These are phyloP conservation scores for Micromonas commoda DNA, from an alignment of 139 green algal species.

Conservation along the genomic window DNA sequence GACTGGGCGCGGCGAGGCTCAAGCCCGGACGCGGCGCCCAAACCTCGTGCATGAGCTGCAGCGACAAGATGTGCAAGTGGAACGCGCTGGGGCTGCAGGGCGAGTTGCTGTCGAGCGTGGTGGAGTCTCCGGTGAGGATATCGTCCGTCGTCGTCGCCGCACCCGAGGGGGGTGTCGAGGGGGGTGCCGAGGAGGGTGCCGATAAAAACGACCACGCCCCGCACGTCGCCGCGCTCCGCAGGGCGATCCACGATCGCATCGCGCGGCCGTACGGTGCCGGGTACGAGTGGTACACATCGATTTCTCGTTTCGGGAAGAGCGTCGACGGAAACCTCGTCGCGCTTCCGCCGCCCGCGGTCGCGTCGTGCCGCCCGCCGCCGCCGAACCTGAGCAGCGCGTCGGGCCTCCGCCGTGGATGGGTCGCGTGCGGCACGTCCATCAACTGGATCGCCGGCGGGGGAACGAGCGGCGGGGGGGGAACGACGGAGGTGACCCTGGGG, in stretches of 20 bases:
- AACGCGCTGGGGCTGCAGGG: constrained; percentile 65
- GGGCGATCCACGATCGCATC: no score
- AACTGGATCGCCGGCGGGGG: neutral
- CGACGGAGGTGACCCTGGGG: neutral
- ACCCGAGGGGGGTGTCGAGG: neutral
- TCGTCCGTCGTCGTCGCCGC: constrained; percentile 34
- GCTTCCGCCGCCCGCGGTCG: neutral
- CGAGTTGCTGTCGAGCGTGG: constrained; percentile 50
- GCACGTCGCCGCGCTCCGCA: neutral
- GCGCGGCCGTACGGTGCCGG: no score
- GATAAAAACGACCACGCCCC: neutral
- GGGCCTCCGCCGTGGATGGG: no score
- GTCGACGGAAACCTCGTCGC: no score
- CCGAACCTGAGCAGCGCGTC: neutral
- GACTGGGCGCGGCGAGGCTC: constrained; percentile 52
- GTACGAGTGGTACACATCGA: no score
- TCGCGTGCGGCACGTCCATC: neutral
- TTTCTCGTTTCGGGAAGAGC: no score
- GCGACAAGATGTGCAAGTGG: constrained; percentile 90
- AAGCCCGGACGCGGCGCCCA: constrained; percentile 83
- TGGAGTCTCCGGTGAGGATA: constrained; percentile 59
- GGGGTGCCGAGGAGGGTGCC: neutral
- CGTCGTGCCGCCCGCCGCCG: neutral
- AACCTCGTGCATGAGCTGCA: constrained; percentile 87
- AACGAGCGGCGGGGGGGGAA: neutral